Percentiles rank a stretch among this genome's conserved stretches.
Conservation (phyloP, 257 asterid genomes). For the Jaltomata sinuosa region DNA sequence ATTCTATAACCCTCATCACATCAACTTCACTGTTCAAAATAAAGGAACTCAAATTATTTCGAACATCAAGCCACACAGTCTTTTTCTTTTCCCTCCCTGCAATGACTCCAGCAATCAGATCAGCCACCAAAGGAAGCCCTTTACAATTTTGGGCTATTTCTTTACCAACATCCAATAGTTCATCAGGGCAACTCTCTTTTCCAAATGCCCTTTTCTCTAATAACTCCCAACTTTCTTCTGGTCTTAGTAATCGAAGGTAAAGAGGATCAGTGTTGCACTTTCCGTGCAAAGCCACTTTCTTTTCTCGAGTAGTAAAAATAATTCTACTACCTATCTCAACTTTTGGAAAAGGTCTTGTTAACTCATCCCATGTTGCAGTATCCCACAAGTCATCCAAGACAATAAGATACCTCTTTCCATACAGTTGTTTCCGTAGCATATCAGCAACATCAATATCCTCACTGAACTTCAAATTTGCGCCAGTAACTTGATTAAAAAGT, state of each 20-base stretch:
- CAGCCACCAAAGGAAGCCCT: conserved; percentile 16
- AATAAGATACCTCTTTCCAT: conserved; percentile 2
- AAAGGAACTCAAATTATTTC: not conserved
- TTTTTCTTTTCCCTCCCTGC: not conserved
- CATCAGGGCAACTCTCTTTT: conserved; percentile 5
- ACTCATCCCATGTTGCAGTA: not conserved
- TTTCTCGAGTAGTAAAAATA: not conserved
- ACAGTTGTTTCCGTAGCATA: not conserved
- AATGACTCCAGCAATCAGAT: conserved; percentile 13
- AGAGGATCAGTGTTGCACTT: not conserved
- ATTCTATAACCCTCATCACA: conserved; percentile 4
- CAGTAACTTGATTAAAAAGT: not conserved
- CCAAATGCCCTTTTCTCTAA: conserved; percentile 5
- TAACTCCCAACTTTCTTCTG: conserved; percentile 11
- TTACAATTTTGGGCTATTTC: conserved; percentile 9
- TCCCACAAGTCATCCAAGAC: conserved; percentile 19
- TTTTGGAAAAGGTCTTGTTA: not conserved
- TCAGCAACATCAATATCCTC: not conserved
- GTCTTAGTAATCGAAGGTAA: not conserved
- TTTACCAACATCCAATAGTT: conserved; percentile 3
- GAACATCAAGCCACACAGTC: conserved; percentile 2
- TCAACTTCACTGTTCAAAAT: not conserved
- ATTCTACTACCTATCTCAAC: not conserved
- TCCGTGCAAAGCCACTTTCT: not conserved
- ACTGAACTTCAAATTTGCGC: not conserved